Base-by-base conservation (phyloP, 495 filamentous ascomycete species). In the Aspergillus sparsus region DNA sequence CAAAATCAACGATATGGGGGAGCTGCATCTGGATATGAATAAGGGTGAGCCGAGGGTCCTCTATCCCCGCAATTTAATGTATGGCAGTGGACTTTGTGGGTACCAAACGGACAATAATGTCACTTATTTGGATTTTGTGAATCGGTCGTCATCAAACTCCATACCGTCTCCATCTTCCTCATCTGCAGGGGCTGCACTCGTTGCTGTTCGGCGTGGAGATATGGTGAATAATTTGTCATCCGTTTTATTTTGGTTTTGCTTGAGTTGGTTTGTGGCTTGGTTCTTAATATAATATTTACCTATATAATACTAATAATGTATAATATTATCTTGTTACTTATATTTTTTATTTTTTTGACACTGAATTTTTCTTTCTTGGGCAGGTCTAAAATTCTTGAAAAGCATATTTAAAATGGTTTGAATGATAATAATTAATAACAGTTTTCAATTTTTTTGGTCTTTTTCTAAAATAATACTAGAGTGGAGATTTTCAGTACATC, bases 11-110 rank as follows among this genome's bases (percentile, higher is more conserved):
- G 63, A 69, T 10, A 54, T 61, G n/a, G 86, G 83, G 0, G 67
- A 66, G 34, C 54, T 89, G 4, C 58, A 56, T 6, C 68, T 85
- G 0, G 61, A 63, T 15, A 81, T 87, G 70, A 66, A 70, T 13
- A 63, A 71, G 5, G 83, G 85, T 0, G 57, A 82, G 61, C 83
- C 85, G 5, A 73, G 74, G 39, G 78, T 87, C 5, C 74, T 81
- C 16, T 79, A 63, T 47, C 70, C 73, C 3, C 58, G 55, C 2
- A 12, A 66, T 3, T 49, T 66, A 31, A 67, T 79, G 68, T 44
- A 54, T 3, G 73, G 70, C 13, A 75, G 72, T 68, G 73, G 74
- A 33, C 61, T 78, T 7, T 78, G 75, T 57, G 74, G 75, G 21
- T 68, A 69, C 57, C 42, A 62, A 7, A 3, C 21, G 21, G 16